Base-by-base conservation (phyloP, 306 rosid genomes). In the Astragalus membranaceus region DNA sequence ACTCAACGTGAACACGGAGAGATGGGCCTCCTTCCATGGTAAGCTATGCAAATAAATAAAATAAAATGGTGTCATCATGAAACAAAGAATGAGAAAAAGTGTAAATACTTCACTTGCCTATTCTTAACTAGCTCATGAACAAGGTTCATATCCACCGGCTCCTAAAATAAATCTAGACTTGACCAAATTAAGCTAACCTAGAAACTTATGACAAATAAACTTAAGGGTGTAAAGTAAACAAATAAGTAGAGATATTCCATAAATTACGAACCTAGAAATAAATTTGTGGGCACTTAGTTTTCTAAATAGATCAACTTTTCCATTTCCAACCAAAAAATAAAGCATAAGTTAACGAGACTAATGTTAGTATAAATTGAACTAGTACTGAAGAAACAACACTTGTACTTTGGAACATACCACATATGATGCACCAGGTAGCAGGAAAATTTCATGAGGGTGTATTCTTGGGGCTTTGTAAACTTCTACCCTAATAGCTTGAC, bases 21-120 rank as follows among this genome's bases (percentile, higher is more conserved):
- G 94, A 85, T 64, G 98, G 98, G 70, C 98, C 97, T 71, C 96
- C 98, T 80, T 84, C 74, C 69, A 93, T 73, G 9, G 90, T 82
- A 80, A 93, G 82, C 98, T 92, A 69, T 46, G 74, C 64, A 78
- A 26, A 85, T 17, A 70, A 52, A 74, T 41, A 8, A 69, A 64
- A 63, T 15, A 44, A 26, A 66, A 43, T 16, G 6, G n/a, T 17
- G n/a, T 69, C 72, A 57, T 49, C 54, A 58, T 17, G 78, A 41
- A 73, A 56, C 43, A 35, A 57, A 53, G 71, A 72, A 37, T 42
- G 51, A 44, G 23, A 56, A 35, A 43, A 33, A 51, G 74, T 35
- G 44, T 17, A 42, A 16, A 47, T 13, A 72, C 39, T 62, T 26
- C 13, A 23, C 64, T 63, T 62, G 30, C 3, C 30, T 26, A 5